A percentile compares a stretch with the other conserved stretches of the same genome.
Evolutionary conservation across 106 monocot genomes (phyloP).

Genomic region (Hemerocallis citrina): DNA sequence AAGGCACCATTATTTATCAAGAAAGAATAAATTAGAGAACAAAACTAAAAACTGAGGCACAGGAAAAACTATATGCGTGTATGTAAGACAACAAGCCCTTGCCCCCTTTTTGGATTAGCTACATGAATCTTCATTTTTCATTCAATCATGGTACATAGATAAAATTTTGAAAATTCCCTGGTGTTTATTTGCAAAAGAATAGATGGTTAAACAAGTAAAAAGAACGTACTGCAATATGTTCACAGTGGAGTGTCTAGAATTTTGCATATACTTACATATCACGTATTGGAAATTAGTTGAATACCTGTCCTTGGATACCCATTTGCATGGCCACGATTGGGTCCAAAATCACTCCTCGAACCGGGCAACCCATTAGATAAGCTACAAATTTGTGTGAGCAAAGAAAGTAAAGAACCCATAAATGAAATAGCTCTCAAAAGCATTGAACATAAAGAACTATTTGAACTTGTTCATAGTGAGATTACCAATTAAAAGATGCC

Average conservation of each 20-base stretch:
- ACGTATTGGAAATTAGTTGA: neutral
- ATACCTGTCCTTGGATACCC: slow-evolving; percentile 95
- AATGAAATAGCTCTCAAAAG: neutral
- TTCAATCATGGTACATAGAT: too few species aligned
- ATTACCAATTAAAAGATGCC: slow-evolving; percentile 85
- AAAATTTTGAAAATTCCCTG: too few species aligned
- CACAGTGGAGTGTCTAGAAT: neutral
- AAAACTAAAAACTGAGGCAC: neutral
- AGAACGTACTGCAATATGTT: neutral
- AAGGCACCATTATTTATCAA: neutral
- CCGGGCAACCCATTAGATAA: slow-evolving; percentile 91
- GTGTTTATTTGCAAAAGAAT: too few species aligned
- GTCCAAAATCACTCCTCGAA: slow-evolving; percentile 94
- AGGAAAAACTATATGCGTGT: too few species aligned
- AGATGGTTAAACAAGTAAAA: neutral
- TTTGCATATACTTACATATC: neutral
- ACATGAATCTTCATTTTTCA: neutral
- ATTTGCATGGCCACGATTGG: slow-evolving; percentile 92
- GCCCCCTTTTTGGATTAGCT: neutral
- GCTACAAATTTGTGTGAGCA: slow-evolving; percentile 33
- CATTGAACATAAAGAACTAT: neutral
- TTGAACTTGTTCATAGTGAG: neutral
- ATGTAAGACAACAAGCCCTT: neutral
- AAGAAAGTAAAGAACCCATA: neutral
- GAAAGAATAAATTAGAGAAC: neutral